A percentile compares a stretch with the other conserved stretches of the same genome.
Conservation (phyloP, 768 basidiomycete species). For the Leccinum subtestaceum region DNA sequence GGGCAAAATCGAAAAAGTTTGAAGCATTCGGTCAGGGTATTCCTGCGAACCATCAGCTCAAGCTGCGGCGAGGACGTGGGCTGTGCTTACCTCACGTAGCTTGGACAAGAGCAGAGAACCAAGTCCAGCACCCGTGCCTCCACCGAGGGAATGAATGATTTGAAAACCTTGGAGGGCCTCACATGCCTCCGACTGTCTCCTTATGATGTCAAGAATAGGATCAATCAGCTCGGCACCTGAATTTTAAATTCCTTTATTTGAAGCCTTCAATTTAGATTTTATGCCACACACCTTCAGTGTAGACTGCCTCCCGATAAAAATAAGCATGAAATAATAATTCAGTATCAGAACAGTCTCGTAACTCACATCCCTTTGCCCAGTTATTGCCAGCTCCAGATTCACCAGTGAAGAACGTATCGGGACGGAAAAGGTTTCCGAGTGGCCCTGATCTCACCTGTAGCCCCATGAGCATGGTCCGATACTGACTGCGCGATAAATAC, state of each 20-base stretch:
- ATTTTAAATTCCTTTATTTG: neutral
- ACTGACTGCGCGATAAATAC: slow-evolving; percentile 23
- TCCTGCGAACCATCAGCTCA: too few species aligned
- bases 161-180: slow-evolving; percentile 93
- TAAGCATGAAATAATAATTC: slow-evolving; percentile 17
- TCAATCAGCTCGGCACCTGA: slow-evolving; percentile 90
- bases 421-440: slow-evolving; percentile 76
- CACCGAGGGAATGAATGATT: slow-evolving; percentile 84
- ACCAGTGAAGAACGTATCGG: slow-evolving; percentile 78
- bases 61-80: too few species aligned
- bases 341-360: slow-evolving; percentile 11
- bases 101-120: slow-evolving; percentile 80
- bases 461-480: slow-evolving; percentile 3
- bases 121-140: slow-evolving; percentile 86
- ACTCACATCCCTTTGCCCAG: slow-evolving; percentile 92
- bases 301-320: slow-evolving; percentile 46
- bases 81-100: slow-evolving; percentile 50
- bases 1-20: too few species aligned
- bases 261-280: neutral
- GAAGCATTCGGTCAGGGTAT: too few species aligned
- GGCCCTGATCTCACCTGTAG: slow-evolving; percentile 62
- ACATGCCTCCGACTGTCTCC: slow-evolving; percentile 76
- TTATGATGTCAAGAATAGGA: slow-evolving; percentile 73
- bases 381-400: slow-evolving; percentile 80
- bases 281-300: slow-evolving; percentile 71